Conservation (phyloP, 2,329 filamentous ascomycete species). For the Anisogramma anomala region DNA sequence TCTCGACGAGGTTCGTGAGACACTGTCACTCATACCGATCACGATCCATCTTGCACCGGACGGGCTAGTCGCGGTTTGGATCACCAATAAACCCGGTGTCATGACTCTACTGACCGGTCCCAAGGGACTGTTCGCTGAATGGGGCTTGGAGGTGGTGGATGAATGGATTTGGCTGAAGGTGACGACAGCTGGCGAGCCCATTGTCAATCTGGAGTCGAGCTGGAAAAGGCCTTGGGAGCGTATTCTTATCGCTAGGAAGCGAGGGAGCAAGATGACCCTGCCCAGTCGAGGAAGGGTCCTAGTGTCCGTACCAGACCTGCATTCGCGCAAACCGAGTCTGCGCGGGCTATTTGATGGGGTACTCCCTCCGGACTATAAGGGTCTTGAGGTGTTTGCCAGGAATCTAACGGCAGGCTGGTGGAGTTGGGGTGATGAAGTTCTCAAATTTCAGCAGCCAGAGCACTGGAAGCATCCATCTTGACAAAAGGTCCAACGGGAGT, state of each 20-base stretch:
- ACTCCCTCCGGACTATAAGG: slow-evolving; percentile 40
- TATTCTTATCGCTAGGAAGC: slow-evolving; percentile 48
- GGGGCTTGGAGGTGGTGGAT: slow-evolving; percentile 53
- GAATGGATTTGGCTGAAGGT: slow-evolving; percentile 77
- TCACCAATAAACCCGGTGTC: slow-evolving; percentile 59
- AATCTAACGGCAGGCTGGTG: slow-evolving; percentile 66
- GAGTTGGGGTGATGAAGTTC: slow-evolving; percentile 64
- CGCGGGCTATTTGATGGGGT: slow-evolving; percentile 46
- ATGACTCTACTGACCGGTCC: slow-evolving; percentile 42
- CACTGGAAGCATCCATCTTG: slow-evolving; percentile 31
- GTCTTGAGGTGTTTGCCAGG: slow-evolving; percentile 67
- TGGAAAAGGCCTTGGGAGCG: slow-evolving; percentile 73
- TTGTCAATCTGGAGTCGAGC: slow-evolving; percentile 45
- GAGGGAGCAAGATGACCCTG: slow-evolving; percentile 16
- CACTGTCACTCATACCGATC: slow-evolving; percentile 47
- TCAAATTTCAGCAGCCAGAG: slow-evolving; percentile 53
- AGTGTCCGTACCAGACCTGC: slow-evolving; percentile 60
- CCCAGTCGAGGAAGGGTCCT: slow-evolving; percentile 44
- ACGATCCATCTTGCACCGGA: slow-evolving; percentile 38
- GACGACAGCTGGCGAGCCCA: slow-evolving; percentile 51
- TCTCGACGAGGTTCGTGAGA: slow-evolving; percentile 33
- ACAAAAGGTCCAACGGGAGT: slow-evolving; percentile 14
- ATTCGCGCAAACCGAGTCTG: slow-evolving; percentile 68
- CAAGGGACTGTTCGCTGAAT: slow-evolving; percentile 45
- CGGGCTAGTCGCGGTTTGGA: slow-evolving; percentile 60